phyloP scores from a whole-genome alignment of 1,139 yeast species.

The Sugiyamaella novakii region DNA sequence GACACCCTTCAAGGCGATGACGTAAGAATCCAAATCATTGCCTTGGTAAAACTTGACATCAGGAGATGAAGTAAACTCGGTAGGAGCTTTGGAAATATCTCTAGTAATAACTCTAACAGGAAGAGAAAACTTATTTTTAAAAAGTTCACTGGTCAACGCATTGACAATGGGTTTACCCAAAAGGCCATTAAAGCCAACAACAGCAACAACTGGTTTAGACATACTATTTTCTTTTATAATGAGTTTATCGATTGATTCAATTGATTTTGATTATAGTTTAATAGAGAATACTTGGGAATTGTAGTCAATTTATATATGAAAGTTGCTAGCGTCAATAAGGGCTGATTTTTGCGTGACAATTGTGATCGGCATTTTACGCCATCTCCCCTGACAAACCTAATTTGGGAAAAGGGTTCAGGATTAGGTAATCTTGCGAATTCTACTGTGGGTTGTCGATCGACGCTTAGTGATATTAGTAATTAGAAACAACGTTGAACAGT shows the following conservation, averaged over 20 bases:
- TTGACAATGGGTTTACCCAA: constrained; percentile 53
- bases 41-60: constrained; percentile 28
- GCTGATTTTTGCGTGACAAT: not conserved
- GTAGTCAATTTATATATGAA: not conserved
- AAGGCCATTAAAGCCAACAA: constrained; percentile 56
- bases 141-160: constrained; percentile 50
- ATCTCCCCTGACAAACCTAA: not conserved
- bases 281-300: not conserved
- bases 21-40: constrained; percentile 39
- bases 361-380: not conserved
- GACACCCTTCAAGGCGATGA: constrained; percentile 48
- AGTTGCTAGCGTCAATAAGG: not conserved
- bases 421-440: constrained; percentile 1
- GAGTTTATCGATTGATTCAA: not conserved
- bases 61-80: constrained; percentile 36
- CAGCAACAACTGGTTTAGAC: constrained; percentile 44
- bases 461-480: too few relatives aligned
- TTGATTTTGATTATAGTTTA: too few relatives aligned
- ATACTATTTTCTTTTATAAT: too few relatives aligned
- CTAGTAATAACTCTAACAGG: constrained; percentile 59
- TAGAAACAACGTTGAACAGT: too few relatives aligned
- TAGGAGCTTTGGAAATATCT: constrained; percentile 43
- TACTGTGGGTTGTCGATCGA: too few relatives aligned
- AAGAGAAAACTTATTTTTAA: constrained; percentile 47
- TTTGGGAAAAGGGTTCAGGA: not conserved